A percentile compares a stretch with the other conserved stretches of the same genome.
Conservation (phyloP, 441 rosid genomes). For the Populus trichocarpa region DNA sequence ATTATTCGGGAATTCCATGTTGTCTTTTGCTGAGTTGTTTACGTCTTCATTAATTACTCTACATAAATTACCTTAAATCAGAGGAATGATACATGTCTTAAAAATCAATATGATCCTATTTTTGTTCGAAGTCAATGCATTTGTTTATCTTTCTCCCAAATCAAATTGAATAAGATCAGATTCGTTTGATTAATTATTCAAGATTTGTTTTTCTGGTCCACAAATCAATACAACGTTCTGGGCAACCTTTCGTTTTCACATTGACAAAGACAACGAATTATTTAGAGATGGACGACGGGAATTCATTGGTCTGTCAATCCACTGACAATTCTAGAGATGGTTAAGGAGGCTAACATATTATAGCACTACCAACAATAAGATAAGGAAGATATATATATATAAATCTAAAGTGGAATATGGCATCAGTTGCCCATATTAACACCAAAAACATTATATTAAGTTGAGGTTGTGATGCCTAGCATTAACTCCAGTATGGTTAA, state of each 20-base stretch:
- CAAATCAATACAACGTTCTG: not conserved
- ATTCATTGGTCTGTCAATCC: constrained; percentile 11
- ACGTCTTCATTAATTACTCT: no score
- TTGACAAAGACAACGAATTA: not conserved
- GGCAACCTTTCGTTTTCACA: constrained; percentile 12
- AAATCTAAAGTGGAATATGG: constrained; percentile 42
- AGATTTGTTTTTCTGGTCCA: not conserved
- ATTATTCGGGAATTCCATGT: no score
- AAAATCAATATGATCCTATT: not conserved
- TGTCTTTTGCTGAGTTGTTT: no score
- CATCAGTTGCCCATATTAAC: constrained; percentile 34
- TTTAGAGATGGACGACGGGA: not conserved
- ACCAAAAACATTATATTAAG: constrained; percentile 16
- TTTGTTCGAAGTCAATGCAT: not conserved
- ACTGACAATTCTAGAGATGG: constrained; percentile 11
- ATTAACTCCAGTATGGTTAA: constrained; percentile 25
- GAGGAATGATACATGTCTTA: not conserved
- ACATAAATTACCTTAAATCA: not conserved
- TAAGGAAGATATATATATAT: constrained; percentile 6
- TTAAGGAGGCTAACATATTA: constrained; percentile 6
- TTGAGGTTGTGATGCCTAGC: constrained; percentile 34
- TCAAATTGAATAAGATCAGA: not conserved
- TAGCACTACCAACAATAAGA: constrained; percentile 30
- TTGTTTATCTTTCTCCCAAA: no score
- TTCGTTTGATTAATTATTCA: not conserved